These are phyloP conservation scores for Wickerhamomyces sydowiorum DNA, from an alignment of 805 yeast species.

Conservation along the genomic window DNA sequence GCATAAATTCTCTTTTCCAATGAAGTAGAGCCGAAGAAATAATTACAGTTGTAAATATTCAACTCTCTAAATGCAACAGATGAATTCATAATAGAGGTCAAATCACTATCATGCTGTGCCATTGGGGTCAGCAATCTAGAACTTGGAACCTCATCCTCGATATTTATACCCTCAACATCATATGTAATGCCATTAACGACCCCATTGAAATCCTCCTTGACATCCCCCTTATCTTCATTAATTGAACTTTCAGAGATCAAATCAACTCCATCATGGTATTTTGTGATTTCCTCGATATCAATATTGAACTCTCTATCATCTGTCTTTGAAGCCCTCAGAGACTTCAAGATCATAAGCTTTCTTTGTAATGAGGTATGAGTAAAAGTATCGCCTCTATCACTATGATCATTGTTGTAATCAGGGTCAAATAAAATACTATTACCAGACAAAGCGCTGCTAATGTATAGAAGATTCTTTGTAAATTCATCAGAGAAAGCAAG, in stretches of 20 bases:
- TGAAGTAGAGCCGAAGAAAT: slow-evolving; percentile 53
- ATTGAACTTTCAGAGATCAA: slow-evolving; percentile 5
- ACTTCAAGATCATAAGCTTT: slow-evolving; percentile 27
- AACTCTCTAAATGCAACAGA: slow-evolving; percentile 51
- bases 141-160: slow-evolving; percentile 29
- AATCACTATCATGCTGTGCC: slow-evolving; percentile 25
- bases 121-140: slow-evolving; percentile 27
- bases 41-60: slow-evolving; percentile 58
- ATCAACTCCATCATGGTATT: slow-evolving; percentile 23
- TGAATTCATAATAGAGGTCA: slow-evolving; percentile 45
- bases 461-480: slow-evolving; percentile 46
- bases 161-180: slow-evolving; percentile 38
- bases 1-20: slow-evolving; percentile 37
- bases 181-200: slow-evolving; percentile 34
- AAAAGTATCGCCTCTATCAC: slow-evolving; percentile 3
- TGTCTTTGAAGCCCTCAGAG: slow-evolving; percentile 28
- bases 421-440: slow-evolving; percentile 71
- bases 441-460: slow-evolving; percentile 64
- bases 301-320: slow-evolving; percentile 30
- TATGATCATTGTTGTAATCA: slow-evolving; percentile 35
- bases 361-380: slow-evolving; percentile 14
- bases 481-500: slow-evolving; percentile 45
- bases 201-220: slow-evolving; percentile 19
- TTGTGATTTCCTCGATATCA: slow-evolving; percentile 29
- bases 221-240: slow-evolving; percentile 21